phyloP scores from a whole-genome alignment of 2,329 filamentous ascomycete species.

The Lasiodiplodia sp. region DNA sequence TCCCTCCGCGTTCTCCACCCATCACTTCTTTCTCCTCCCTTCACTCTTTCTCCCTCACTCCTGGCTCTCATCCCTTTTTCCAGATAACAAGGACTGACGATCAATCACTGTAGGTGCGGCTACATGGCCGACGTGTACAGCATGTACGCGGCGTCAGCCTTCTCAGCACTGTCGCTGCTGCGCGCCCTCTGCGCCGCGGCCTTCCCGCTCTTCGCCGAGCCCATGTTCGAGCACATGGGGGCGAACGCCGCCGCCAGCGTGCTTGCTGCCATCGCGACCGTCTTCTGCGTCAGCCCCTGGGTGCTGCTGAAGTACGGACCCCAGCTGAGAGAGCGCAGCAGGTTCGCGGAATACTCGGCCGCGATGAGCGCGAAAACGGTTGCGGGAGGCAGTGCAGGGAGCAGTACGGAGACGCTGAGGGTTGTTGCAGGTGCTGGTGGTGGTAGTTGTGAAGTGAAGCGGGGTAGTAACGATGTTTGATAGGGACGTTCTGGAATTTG shows the following conservation, averaged over 20 bases:
- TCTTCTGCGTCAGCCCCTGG: conserved; percentile 17
- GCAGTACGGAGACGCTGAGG: conserved; percentile 4
- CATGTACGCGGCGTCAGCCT: conserved; percentile 26
- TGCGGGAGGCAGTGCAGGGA: background rate
- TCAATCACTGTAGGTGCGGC: background rate
- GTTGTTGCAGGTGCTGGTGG: background rate
- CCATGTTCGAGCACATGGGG: conserved; percentile 19
- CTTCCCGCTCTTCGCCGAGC: conserved; percentile 16
- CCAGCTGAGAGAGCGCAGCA: conserved; percentile 33
- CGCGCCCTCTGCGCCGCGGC: conserved; percentile 21
- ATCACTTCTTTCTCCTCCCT: background rate
- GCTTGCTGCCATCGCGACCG: conserved; percentile 21
- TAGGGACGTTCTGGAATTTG: background rate
- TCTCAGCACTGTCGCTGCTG: conserved; percentile 23
- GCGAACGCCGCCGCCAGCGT: conserved; percentile 12
- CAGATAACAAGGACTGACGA: background rate
- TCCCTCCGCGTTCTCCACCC: background rate
- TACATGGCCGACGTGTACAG: conserved; percentile 29
- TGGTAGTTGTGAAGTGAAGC: background rate
- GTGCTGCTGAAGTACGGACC: conserved; percentile 34
- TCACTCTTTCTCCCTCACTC: background rate
- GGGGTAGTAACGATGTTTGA: background rate
- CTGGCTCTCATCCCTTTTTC: background rate
- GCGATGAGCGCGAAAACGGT: conserved; percentile 13
- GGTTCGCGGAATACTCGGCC: conserved; percentile 27